A percentile compares a stretch with the other conserved stretches of the same genome.
phyloP scores from a whole-genome alignment of 352 stramenopile genomes.

The Pythium brachiatum region DNA sequence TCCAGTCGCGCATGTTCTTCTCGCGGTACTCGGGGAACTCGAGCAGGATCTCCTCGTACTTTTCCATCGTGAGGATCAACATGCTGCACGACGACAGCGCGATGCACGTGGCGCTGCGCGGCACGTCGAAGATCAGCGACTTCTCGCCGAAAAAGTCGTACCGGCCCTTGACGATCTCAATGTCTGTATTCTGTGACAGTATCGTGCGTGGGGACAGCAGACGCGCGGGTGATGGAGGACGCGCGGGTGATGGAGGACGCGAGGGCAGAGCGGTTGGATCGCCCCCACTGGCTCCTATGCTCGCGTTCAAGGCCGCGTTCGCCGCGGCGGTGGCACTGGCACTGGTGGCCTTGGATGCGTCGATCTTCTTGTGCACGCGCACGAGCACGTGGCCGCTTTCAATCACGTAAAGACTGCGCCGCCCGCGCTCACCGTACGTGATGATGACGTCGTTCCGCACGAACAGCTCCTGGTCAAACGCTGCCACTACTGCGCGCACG shows the following conservation, averaged over 20 bases:
- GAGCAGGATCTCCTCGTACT: slow-evolving; percentile 44
- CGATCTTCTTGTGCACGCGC: slow-evolving; percentile 17
- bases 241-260: background rate
- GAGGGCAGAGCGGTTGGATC: background rate
- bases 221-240: background rate
- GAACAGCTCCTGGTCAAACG: slow-evolving; percentile 66
- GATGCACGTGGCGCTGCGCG: slow-evolving; percentile 43
- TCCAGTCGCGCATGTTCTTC: slow-evolving; percentile 46
- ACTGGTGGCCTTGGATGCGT: background rate
- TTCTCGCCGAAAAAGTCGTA: slow-evolving; percentile 53
- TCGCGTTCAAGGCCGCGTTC: background rate
- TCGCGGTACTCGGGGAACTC: slow-evolving; percentile 50
- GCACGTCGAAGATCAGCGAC: slow-evolving; percentile 40
- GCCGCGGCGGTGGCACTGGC: background rate
- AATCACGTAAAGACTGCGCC: slow-evolving; percentile 64
- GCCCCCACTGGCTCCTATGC: background rate
- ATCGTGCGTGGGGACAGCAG: slow-evolving; percentile 1
- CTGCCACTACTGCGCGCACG: slow-evolving; percentile 52
- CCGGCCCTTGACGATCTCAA: slow-evolving; percentile 39
- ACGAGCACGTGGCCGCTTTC: slow-evolving; percentile 46
- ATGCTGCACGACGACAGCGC: slow-evolving; percentile 42
- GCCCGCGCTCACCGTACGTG: slow-evolving; percentile 46
- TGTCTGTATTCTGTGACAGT: slow-evolving; percentile 5
- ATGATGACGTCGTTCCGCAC: slow-evolving; percentile 80
- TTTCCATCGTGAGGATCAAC: slow-evolving; percentile 41